Base-by-base conservation (phyloP, 805 yeast species). In the Teunomyces kruisii region DNA sequence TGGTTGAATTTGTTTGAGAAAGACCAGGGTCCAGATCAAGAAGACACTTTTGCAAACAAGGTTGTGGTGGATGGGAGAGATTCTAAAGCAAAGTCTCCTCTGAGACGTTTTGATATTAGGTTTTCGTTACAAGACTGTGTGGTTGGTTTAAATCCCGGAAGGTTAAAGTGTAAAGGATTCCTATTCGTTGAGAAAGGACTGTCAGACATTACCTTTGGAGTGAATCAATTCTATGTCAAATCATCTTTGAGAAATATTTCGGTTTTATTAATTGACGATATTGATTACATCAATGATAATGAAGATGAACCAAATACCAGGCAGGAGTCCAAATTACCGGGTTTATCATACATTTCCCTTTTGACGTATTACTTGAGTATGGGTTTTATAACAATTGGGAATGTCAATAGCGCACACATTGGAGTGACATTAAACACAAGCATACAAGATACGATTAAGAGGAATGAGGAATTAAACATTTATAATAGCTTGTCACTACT, bases 211-310 rank as follows among this genome's bases (percentile, higher is more conserved):
- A 59, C 68, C 1, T 48, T 74, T 13, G 71, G 58, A 9, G 52
- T 48, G 2, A 53, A 59, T 17, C 71, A 61, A 32, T 58, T 61
- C 10, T 61, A 58, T 45, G 47, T 74, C 4, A 78, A 74, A 44
- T 56, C 77, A 9, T 74, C 83, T 0, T 58, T 84, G 6, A 71
- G 83, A 37, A 71, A 76, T 4, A 58, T 81, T 0, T 63, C 76
- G 0, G 41, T 86, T 3, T 61, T 84, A 9, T 59, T 89, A 28
- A 80, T 86, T 39, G 96, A 89, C 64, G 94, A 88, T 46, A 37
- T 49, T 3, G 46, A 33, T 8, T 29, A 30, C 7, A 32, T 27
- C 7, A 27, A 9, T 8, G 19, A 16, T 7, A 10, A 37, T 7
- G 17, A 14, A 12, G 35, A 39, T 9, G 19, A 26, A 9, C 32